phyloP scores from a whole-genome alignment of 148 eudicot species.

The Fagopyrum esculentum region DNA sequence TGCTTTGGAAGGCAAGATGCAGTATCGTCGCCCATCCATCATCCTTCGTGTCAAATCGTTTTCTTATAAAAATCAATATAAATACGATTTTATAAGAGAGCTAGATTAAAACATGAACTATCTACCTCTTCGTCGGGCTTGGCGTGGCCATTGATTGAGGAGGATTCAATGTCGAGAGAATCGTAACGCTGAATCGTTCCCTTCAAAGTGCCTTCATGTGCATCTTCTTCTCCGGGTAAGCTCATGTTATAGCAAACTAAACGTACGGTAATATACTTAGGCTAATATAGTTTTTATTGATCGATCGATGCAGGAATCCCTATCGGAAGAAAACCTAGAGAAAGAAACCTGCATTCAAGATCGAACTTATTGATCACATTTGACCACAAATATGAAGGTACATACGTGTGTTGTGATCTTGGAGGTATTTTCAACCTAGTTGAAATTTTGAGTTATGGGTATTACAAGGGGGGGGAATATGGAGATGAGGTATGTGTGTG shows the following conservation, averaged over 20 bases:
- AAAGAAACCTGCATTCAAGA: not conserved
- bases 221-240: not conserved
- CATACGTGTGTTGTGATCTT: not conserved
- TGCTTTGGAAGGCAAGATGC: conserved; percentile 35
- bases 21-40: conserved; percentile 24
- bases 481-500: not conserved
- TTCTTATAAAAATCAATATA: not conserved
- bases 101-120: not conserved
- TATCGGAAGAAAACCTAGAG: not conserved
- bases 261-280: not conserved
- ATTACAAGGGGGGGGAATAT: not conserved
- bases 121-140: conserved; percentile 17
- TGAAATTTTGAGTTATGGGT: not conserved
- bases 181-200: conserved; percentile 5
- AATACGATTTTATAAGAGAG: not conserved
- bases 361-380: not conserved
- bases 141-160: conserved; percentile 21
- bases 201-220: not conserved
- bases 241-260: not conserved
- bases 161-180: conserved; percentile 38
- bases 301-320: too few relatives aligned
- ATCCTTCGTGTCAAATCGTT: not conserved
- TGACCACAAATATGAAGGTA: not conserved
- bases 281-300: not conserved
- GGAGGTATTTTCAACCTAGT: not conserved